Evolutionary conservation across 2,329 filamentous ascomycete species (phyloP), one percentile per base, ranked within the genome.

Genomic region (Colletotrichum salicis): DNA sequence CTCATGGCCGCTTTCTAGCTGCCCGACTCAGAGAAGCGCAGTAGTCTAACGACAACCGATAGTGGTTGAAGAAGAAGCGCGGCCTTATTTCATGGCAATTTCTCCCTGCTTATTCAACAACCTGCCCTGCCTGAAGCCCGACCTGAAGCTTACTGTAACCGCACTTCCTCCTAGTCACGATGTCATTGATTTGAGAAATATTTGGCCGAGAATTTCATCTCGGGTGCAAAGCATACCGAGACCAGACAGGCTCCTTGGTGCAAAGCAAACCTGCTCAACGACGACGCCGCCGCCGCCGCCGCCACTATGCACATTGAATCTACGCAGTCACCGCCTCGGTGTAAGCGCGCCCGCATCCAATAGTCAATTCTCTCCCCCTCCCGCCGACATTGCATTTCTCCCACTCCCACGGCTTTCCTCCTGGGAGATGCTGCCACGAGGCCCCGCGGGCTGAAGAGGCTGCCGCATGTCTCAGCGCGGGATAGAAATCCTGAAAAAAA

Each of bases 381-480:
- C 22, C 41, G 41, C 41, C 63, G 31, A 58, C 57, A 64, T 57
- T 45, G 62, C 67, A 70, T 65, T 56, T 31, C 31, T 48, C 19
- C 27, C 27, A 27, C 52, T 22, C n/a, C 60, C 35, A n/a, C 15
- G 0, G 35, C 15, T 45, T 29, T 62, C 67, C 33, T 58, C 52
- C 65, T 59, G 33, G 64, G 69, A 48, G 41, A 63, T 71, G 54
- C 60, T 61, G 55, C 48, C 65, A 64, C 65, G 70, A 70, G 57
- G 37, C 31, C 29, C 29, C 41, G 37, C 29, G 68, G 68, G 64
- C 68, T 71, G 64, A 67, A 64, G 52, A 48, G 70, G 70, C 54
- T 72, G 70, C 70, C 51, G 66, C 59, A 69, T 70, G 64, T 72
- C 70, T 70, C 65, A 55, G 59, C 45, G 64, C 33, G 51, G 57